Evolutionary conservation across 2,329 filamentous ascomycete genomes (phyloP).

Genomic region (Penicillium sp.): DNA sequence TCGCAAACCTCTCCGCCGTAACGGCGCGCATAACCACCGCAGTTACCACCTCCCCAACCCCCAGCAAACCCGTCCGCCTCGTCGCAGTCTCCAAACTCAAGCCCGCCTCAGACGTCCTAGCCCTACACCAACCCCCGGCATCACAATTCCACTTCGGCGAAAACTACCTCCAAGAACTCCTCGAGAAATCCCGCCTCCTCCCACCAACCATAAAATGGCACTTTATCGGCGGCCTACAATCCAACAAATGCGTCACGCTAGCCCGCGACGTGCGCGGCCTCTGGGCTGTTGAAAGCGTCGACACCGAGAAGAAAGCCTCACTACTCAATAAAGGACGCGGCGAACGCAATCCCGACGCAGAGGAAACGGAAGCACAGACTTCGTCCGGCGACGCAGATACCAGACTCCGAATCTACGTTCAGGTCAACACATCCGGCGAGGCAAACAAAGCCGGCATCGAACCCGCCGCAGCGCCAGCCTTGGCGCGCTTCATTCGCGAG

Average conservation of each 20-base stretch:
- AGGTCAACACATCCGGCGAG: slow-evolving; percentile 94
- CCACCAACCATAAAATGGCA: slow-evolving; percentile 80
- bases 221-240: slow-evolving; percentile 93
- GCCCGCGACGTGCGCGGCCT: slow-evolving; percentile 81
- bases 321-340: slow-evolving; percentile 74
- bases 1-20: slow-evolving; percentile 62
- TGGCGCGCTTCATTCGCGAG: slow-evolving; percentile 69
- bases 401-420: slow-evolving; percentile 73
- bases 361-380: slow-evolving; percentile 28
- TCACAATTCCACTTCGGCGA: slow-evolving; percentile 83
- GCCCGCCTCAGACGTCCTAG: slow-evolving; percentile 84
- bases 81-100: slow-evolving; percentile 97
- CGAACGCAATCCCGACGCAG: slow-evolving; percentile 44
- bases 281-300: slow-evolving; percentile 87
- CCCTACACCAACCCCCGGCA: slow-evolving; percentile 65
- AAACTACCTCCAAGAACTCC: slow-evolving; percentile 90
- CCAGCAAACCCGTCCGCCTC: slow-evolving; percentile 54
- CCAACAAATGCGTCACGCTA: slow-evolving; percentile 85
- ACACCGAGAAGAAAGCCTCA: slow-evolving; percentile 81
- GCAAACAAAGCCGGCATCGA: slow-evolving; percentile 77
- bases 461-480: slow-evolving; percentile 59
- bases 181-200: slow-evolving; percentile 77
- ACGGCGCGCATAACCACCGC: slow-evolving; percentile 57
- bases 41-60: slow-evolving; percentile 31
- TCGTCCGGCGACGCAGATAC: slow-evolving; percentile 13